Evolutionary conservation across 2,329 filamentous ascomycete species (phyloP), one percentile per base, ranked within the genome.

Genomic region (Podosphaera aphanis): DNA sequence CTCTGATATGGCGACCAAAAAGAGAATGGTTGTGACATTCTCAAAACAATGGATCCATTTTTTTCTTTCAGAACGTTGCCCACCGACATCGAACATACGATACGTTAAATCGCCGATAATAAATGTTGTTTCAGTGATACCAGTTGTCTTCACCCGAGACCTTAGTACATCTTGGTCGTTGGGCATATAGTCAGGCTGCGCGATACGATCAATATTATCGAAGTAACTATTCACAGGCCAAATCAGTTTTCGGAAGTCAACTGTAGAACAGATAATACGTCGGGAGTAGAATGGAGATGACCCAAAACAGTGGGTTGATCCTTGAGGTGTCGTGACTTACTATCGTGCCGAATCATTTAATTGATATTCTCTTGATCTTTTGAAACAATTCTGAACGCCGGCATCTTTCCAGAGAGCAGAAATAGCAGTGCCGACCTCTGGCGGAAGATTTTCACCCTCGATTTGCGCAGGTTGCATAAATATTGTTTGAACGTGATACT

Each of bases 331-430:
- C 25, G n/a, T 16, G 27, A 68, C 82, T 59, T 68, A 94, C 85
- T 94, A 98, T 65, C 78, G 76, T 51, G 95, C 66, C 57, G 95
- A 95, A 66, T 95, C 90, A 61, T 95, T 88, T 48, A 95, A 71
- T 29, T 90, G 88, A 63, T 92, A 95, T 66, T 95, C 88, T 52
- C 58, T 67, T 50, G 51, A 64, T 93, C 93, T 58, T 85, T 90
- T 65, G 88, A 90, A 50, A 76, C 70, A 57, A 93, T 92, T 68
- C 60, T 84, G 83, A 44, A 98, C 83, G 50, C 86, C 85, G 35
- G 65, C 67, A 62, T 98, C 90, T 31, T 65, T 66, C 90, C 88
- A 98, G 47, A 95, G 68, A 45, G 70, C 69, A 61, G 80, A 81
- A 67, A 95, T 81, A 7, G 88, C 84, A 58, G 77, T 68, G 51